Evolutionary conservation across 108 stramenopile species (phyloP), one percentile per base, ranked within the genome.

Genomic region (Fragilaria crotonensis): DNA sequence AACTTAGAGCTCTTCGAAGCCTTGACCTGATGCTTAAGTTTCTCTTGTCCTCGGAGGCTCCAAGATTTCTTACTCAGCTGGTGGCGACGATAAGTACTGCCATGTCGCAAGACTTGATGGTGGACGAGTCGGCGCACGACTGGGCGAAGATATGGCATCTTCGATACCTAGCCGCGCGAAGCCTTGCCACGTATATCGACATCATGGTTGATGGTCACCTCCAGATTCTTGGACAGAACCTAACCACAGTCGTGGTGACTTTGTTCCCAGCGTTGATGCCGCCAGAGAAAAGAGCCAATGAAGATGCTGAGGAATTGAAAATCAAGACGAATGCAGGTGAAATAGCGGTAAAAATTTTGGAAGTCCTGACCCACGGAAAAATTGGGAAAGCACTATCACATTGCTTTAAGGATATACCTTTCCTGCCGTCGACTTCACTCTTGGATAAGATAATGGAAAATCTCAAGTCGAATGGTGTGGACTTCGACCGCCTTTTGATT

Each of bases 21-120:
- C 63, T 91, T 3, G 57, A 59, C 25, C 52, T 52, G 5, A 62
- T 85, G 54, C 68, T 91, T 5, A 46, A 70, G 28, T 76, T 67
- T 29, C 61, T 87, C n/a, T 48, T 78, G 20, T 59, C 81, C 30
- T 30, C 60, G 14, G 71, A 71, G 7, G 78, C 85, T 20, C 64
- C 81, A 36, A 78, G 79, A 54, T 94, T 80, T 51, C 66, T 89
- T 49, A 80, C 87, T 7, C 87, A 89, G 58, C 74, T 94, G 0
- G 72, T 89, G 58, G 57, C 80, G 19, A 81, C 72, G 2, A 67
- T 87, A 22, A 87, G 75, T 62, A 81, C 66, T 36, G 84, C 84
- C 22, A 87, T 87, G 55, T 33, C 64, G 29, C 62, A 70, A 29
- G 60, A 58, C 33, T 31, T 27, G 18, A 29, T 47, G 41, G 25